These are phyloP conservation scores for Aspergillus sp. DNA, from an alignment of 2,329 filamentous ascomycete genomes.

Conservation along the genomic window DNA sequence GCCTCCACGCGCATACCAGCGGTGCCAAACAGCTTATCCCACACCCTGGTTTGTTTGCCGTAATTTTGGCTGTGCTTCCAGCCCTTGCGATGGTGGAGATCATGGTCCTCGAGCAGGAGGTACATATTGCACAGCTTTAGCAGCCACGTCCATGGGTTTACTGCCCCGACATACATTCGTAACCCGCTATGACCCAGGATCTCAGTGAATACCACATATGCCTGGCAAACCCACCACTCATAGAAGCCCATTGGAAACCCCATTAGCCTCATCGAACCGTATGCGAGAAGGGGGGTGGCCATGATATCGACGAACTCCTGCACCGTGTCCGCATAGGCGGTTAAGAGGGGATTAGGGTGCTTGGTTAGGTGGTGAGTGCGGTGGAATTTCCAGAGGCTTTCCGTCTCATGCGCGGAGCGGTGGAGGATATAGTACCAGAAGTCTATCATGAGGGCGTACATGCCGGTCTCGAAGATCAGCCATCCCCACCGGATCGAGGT, in stretches of 20 bases:
- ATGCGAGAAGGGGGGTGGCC: not conserved
- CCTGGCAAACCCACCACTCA: constrained; percentile 15
- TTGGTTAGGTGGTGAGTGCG: not conserved
- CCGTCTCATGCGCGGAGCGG: constrained; percentile 11
- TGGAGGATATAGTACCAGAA: constrained; percentile 19
- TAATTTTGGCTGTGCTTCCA: not conserved
- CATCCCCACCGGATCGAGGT: not conserved
- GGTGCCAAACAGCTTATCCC: not conserved
- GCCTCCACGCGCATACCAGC: not conserved
- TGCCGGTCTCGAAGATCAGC: not conserved
- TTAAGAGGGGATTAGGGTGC: not conserved
- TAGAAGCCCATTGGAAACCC: constrained; percentile 15
- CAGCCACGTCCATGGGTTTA: not conserved
- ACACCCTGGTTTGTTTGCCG: not conserved
- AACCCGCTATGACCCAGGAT: constrained; percentile 12
- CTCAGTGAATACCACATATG: constrained; percentile 10
- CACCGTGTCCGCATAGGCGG: not conserved
- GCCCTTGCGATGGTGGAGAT: not conserved
- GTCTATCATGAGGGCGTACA: constrained; percentile 12
- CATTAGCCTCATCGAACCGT: not conserved
- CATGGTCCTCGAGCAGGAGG: not conserved
- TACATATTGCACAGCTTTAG: not conserved
- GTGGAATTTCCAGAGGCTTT: constrained; percentile 14
- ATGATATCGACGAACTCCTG: not conserved
- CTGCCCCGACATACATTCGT: not conserved